Conservation (phyloP, 495 filamentous ascomycete genomes). For the Neurospora sp. region DNA sequence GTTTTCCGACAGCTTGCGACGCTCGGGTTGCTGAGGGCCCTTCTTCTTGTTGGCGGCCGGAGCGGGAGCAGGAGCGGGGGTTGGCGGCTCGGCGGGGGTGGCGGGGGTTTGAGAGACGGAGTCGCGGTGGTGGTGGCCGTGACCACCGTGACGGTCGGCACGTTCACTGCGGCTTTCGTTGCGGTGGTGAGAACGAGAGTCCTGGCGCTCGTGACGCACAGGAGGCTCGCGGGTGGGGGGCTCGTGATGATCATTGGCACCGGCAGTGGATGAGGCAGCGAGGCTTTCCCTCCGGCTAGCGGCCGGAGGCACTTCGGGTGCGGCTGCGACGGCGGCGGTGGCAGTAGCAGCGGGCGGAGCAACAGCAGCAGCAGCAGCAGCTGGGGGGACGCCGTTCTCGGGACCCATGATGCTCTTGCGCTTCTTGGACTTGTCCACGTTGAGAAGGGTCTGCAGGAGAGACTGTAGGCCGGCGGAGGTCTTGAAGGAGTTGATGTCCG, state of each 20-base stretch:
- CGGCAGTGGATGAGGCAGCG: slow-evolving; percentile 20
- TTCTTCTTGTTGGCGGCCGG: slow-evolving; percentile 44
- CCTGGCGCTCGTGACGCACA: neutral
- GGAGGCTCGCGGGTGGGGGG: neutral
- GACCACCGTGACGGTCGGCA: neutral
- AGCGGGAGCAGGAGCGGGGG: slow-evolving; percentile 14
- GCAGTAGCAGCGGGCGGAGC: slow-evolving; percentile 19
- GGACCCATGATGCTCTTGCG: slow-evolving; percentile 49
- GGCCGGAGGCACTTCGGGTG: slow-evolving; percentile 15
- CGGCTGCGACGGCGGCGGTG: slow-evolving; percentile 23
- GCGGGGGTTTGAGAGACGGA: slow-evolving; percentile 37
- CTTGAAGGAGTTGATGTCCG: slow-evolving; percentile 61
- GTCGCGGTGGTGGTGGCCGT: slow-evolving; percentile 28
- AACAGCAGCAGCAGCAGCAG: slow-evolving; percentile 17
- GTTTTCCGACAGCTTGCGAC: slow-evolving; percentile 58
- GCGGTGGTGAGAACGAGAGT: neutral
- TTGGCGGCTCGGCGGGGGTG: slow-evolving; percentile 20
- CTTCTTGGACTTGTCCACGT: slow-evolving; percentile 81
- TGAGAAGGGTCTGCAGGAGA: slow-evolving; percentile 68
- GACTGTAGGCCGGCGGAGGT: slow-evolving; percentile 67
- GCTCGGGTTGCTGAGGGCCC: slow-evolving; percentile 38
- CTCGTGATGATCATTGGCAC: slow-evolving; percentile 1
- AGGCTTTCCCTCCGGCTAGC: slow-evolving; percentile 42
- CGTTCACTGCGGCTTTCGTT: neutral
- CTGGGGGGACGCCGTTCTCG: slow-evolving; percentile 28